A percentile compares a stretch with the other conserved stretches of the same genome.
phyloP scores from a whole-genome alignment of 1,139 yeast genomes.

The Pichia sp. region DNA sequence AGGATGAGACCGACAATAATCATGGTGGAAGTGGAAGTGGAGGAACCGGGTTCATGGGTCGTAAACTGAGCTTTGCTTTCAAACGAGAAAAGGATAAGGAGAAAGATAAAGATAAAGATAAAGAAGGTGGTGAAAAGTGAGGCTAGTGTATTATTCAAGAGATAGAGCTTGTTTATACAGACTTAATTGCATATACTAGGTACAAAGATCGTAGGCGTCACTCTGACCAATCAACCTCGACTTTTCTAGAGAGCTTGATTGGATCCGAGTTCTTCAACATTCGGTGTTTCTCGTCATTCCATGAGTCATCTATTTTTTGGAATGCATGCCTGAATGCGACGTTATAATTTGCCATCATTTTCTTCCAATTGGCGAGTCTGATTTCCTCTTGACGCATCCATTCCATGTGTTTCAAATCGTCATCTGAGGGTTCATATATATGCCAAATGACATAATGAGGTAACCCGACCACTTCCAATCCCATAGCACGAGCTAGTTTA shows the following conservation, averaged over 20 bases:
- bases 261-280: conserved; percentile 69
- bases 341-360: conserved; percentile 59
- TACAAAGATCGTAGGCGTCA: too few species aligned
- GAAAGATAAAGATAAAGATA: conserved; percentile 2
- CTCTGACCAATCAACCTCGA: conserved; percentile 53
- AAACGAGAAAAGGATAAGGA: conserved; percentile 15
- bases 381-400: conserved; percentile 95
- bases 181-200: too few species aligned
- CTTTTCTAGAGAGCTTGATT: conserved; percentile 36
- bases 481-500: conserved; percentile 76
- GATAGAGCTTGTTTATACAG: too few species aligned
- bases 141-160: too few species aligned
- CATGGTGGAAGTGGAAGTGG: conserved; percentile 1
- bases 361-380: conserved; percentile 55
- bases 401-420: conserved; percentile 88
- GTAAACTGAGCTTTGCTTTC: conserved; percentile 15
- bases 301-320: conserved; percentile 60
- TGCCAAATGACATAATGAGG: conserved; percentile 92
- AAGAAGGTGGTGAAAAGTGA: background rate
- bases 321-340: conserved; percentile 73
- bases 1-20: background rate
- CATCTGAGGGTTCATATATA: conserved; percentile 84
- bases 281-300: conserved; percentile 60
- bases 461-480: conserved; percentile 73
- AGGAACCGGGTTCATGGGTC: conserved; percentile 10